Evolutionary conservation across 202 grass and related monocot species (phyloP).

Genomic region (Alloteropsis angusta): DNA sequence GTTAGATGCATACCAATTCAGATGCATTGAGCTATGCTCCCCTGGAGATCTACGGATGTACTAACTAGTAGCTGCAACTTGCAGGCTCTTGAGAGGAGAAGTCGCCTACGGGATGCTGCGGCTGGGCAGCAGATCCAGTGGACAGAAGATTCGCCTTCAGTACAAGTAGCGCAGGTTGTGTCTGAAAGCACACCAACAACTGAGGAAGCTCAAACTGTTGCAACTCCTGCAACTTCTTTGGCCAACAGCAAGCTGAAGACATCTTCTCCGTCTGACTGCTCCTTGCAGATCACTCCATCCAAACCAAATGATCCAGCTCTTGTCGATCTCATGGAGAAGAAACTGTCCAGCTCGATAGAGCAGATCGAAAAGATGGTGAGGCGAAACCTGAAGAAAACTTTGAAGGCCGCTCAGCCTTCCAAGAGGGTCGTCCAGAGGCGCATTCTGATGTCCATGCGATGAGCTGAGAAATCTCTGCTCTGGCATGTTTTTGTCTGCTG

Average conservation of each 20-base stretch:
- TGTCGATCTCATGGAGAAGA: conserved; percentile 35
- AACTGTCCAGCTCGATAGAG: conserved; percentile 53
- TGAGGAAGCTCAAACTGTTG: conserved; percentile 17
- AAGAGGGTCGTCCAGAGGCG: conserved; percentile 36
- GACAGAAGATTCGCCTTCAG: conserved; percentile 15
- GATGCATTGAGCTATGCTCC: not conserved
- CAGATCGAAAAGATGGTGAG: conserved; percentile 59
- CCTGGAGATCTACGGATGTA: not conserved
- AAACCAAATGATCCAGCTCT: conserved; percentile 19
- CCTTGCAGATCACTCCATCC: conserved; percentile 30
- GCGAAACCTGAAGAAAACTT: conserved; percentile 43
- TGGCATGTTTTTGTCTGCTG: conserved; percentile 8
- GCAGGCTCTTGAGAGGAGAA: conserved; percentile 58
- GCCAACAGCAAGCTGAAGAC: conserved; percentile 18
- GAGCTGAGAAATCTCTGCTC: conserved; percentile 18
- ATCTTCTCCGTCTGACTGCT: conserved; percentile 28
- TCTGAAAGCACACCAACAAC: conserved; percentile 9
- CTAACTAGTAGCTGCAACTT: not conserved
- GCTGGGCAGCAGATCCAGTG: conserved; percentile 32
- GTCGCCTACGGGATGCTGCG: conserved; percentile 16
- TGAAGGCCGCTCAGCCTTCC: conserved; percentile 35
- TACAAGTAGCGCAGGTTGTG: not conserved
- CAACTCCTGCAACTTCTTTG: conserved; percentile 11
- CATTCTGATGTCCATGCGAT: conserved; percentile 70
- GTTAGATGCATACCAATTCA: not conserved